These are phyloP conservation scores for Xylariales sp. DNA, from an alignment of 2,329 filamentous ascomycete species.

Conservation along the genomic window DNA sequence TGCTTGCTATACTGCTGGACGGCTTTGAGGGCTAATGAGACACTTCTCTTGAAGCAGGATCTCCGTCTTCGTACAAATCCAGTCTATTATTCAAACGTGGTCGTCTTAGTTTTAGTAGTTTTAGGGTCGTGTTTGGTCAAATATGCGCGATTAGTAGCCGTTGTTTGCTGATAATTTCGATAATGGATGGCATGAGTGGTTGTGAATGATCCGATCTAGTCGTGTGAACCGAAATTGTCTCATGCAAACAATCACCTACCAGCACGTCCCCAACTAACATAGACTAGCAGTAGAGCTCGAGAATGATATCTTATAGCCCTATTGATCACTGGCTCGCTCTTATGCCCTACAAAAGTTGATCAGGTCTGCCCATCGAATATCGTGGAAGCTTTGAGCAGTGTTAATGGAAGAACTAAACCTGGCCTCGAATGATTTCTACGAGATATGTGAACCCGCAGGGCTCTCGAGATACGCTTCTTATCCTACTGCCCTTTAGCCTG, in stretches of 20 bases:
- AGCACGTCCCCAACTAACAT: neutral
- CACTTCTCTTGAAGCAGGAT: neutral
- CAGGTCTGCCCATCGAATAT: neutral
- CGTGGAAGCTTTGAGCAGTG: no score
- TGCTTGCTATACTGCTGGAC: no score
- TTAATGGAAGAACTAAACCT: neutral
- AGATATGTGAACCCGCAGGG: neutral
- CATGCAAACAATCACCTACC: neutral
- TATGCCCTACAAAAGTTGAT: neutral
- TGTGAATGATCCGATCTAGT: neutral
- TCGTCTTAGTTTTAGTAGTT: neutral
- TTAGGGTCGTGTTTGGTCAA: neutral
- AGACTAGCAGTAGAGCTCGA: neutral
- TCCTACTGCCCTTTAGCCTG: conserved; percentile 5
- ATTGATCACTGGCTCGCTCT: neutral
- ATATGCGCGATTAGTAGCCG: neutral
- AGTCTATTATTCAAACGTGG: neutral
- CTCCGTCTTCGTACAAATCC: neutral
- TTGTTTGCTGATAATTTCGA: neutral
- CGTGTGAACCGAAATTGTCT: neutral
- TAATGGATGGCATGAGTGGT: neutral
- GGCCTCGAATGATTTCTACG: neutral
- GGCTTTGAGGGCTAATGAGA: neutral
- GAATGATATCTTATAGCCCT: neutral
- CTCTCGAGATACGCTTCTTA: neutral